These are phyloP conservation scores for Linnemannia elongata DNA, from an alignment of 192 early-diverging fungal genomes.

Conservation along the genomic window DNA sequence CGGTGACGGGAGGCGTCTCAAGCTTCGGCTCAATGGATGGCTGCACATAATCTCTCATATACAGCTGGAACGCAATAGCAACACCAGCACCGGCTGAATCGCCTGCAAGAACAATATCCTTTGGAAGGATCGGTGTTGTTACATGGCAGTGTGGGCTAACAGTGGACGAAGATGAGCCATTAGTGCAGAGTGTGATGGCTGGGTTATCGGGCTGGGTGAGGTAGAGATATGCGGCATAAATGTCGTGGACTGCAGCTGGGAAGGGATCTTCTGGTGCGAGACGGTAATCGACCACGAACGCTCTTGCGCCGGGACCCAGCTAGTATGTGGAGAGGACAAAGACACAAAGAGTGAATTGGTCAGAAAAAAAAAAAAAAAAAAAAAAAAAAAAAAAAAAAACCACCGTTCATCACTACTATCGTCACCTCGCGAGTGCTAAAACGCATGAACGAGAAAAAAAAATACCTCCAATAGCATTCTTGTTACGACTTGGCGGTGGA, in stretches of 20 bases:
- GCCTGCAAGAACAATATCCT: slow-evolving; percentile 74
- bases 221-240: slow-evolving; percentile 47
- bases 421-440: neutral
- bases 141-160: neutral
- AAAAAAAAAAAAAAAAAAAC: no score
- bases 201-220: slow-evolving; percentile 32
- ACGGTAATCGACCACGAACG: slow-evolving; percentile 52
- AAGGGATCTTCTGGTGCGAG: slow-evolving; percentile 52
- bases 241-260: slow-evolving; percentile 51
- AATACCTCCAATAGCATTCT: slow-evolving; percentile 60
- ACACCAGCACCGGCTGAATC: slow-evolving; percentile 76
- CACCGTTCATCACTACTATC: neutral
- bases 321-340: neutral
- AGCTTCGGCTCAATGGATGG: slow-evolving; percentile 22
- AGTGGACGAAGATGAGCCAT: neutral
- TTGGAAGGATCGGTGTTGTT: slow-evolving; percentile 60
- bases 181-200: slow-evolving; percentile 10
- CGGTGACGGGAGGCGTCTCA: slow-evolving; percentile 22
- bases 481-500: slow-evolving; percentile 62
- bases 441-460: neutral
- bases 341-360: neutral
- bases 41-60: slow-evolving; percentile 45
- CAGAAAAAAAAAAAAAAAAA: neutral
- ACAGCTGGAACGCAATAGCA: slow-evolving; percentile 36
- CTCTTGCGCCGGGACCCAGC: slow-evolving; percentile 46